Percentiles rank a stretch among this genome's conserved stretches.
Evolutionary conservation across 139 green algal genomes (phyloP).

Genomic region (Dunaliella primolecta): DNA sequence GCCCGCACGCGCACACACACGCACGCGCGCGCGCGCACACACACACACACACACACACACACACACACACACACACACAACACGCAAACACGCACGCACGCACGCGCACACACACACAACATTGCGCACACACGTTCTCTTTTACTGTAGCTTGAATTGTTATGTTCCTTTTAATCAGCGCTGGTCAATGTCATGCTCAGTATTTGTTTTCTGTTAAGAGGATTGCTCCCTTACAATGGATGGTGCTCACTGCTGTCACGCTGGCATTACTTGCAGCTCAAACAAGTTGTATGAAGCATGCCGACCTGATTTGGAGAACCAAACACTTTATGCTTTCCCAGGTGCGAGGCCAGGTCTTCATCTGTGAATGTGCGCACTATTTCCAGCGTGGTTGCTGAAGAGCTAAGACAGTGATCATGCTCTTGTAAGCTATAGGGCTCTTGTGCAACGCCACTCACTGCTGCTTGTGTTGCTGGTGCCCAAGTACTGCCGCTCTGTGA

Average conservation of each 20-base stretch:
- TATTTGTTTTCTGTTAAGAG: neutral
- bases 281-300: conserved; percentile 18
- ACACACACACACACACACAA: neutral
- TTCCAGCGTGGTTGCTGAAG: neutral
- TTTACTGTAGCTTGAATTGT: neutral
- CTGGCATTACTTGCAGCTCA: conserved; percentile 12
- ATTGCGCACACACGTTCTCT: too few relatives aligned
- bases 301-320: conserved; percentile 30
- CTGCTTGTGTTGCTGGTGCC: neutral
- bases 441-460: neutral
- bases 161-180: too few relatives aligned
- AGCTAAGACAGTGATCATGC: neutral
- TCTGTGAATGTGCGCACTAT: neutral
- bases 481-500: too few relatives aligned
- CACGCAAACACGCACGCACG: neutral
- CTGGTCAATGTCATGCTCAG: neutral
- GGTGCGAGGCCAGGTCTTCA: conserved; percentile 29
- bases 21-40: neutral
- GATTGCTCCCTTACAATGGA: too few relatives aligned
- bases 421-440: neutral
- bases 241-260: too few relatives aligned
- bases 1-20: neutral
- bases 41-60: neutral
- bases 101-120: neutral
- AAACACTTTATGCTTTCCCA: conserved; percentile 52